These are phyloP conservation scores for Lachnum nothofagi DNA, from an alignment of 2,329 filamentous ascomycete species.

Conservation along the genomic window DNA sequence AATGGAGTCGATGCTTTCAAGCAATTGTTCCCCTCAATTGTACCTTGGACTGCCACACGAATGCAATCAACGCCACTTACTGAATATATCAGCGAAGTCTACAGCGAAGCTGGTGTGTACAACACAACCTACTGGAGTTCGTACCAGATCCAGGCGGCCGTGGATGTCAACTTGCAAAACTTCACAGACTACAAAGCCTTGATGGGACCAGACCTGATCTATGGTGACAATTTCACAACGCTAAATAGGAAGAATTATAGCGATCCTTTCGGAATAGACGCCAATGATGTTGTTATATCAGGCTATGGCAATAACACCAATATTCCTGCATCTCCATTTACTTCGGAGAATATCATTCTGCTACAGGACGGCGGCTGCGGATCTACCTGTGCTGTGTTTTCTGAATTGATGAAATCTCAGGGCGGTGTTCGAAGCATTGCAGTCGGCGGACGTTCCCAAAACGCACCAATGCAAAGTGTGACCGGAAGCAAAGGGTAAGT, in stretches of 20 bases:
- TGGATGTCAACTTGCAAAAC: conserved; percentile 3
- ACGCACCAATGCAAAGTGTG: conserved; percentile 48
- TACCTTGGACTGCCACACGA: conserved; percentile 1
- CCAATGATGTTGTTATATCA: conserved; percentile 20
- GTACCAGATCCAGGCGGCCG: background rate
- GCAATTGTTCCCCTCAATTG: conserved; percentile 27
- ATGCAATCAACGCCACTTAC: conserved; percentile 9
- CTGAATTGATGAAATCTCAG: conserved; percentile 51
- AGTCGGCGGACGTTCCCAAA: conserved; percentile 45
- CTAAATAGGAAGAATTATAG: conserved; percentile 4
- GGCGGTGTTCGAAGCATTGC: conserved; percentile 48
- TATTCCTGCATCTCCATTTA: conserved; percentile 31
- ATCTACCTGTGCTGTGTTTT: conserved; percentile 53
- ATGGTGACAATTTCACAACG: conserved; percentile 14
- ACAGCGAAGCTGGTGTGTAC: background rate
- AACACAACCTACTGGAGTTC: background rate
- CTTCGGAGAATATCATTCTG: conserved; percentile 36
- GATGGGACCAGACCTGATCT: conserved; percentile 11
- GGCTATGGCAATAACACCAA: conserved; percentile 25
- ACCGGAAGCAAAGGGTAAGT: conserved; percentile 49
- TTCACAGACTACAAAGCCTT: conserved; percentile 9
- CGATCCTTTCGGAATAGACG: conserved; percentile 1
- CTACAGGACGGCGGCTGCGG: conserved; percentile 54
- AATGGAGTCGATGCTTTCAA: conserved; percentile 57
- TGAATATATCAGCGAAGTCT: conserved; percentile 1